A percentile compares a stretch with the other conserved stretches of the same genome.
phyloP scores from a whole-genome alignment of 371 early-diverging fungal genomes.

The Cokeromyces recurvatus region DNA sequence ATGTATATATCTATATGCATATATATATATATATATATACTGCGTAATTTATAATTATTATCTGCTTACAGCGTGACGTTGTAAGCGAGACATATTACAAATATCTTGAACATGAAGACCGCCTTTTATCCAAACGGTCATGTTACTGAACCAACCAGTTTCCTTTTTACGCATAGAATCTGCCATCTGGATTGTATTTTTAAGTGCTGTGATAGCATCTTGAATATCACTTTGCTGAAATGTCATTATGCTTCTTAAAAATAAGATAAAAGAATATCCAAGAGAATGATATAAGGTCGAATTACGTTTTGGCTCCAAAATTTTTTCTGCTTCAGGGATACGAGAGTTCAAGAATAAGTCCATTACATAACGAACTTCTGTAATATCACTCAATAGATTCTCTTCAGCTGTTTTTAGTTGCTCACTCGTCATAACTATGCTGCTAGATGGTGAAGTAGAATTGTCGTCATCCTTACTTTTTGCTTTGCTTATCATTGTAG shows the following conservation, averaged over 20 bases:
- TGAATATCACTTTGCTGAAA: conserved; percentile 65
- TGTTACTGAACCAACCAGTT: conserved; percentile 28
- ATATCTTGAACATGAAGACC: conserved; percentile 40
- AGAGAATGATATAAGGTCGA: conserved; percentile 61
- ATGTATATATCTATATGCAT: no score
- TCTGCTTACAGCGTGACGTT: conserved; percentile 64
- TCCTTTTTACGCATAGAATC: conserved; percentile 48
- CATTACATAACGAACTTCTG: conserved; percentile 53
- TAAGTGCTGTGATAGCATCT: conserved; percentile 53
- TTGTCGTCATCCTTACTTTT: neutral
- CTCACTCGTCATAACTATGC: neutral
- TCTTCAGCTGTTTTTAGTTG: conserved; percentile 6
- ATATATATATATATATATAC: no score
- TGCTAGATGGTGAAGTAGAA: neutral
- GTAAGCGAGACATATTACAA: conserved; percentile 55
- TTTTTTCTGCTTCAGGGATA: conserved; percentile 58
- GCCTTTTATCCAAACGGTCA: conserved; percentile 38
- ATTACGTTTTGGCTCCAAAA: conserved; percentile 41
- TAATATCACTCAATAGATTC: conserved; percentile 37
- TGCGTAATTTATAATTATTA: no score
- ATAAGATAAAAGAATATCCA: conserved; percentile 63
- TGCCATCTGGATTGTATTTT: conserved; percentile 56
- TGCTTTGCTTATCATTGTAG: neutral
- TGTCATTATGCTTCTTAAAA: conserved; percentile 69
- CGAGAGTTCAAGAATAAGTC: conserved; percentile 66